Conservation (phyloP, 2,329 filamentous ascomycete genomes). For the Calcarisporium arbuscula region DNA sequence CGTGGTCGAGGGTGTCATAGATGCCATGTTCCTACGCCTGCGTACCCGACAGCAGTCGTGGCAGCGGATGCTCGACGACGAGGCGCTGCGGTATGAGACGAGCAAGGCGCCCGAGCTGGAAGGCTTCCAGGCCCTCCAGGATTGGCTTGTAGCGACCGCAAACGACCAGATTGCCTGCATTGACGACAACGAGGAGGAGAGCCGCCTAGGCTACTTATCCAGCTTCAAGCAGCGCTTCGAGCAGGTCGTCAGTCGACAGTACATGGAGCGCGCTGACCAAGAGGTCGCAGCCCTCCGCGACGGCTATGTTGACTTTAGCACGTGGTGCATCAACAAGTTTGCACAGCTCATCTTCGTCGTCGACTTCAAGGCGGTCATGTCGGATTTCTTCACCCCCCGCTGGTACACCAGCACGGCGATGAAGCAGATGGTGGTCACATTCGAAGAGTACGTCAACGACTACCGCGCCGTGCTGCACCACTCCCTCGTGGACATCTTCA, state of each 20-base stretch:
- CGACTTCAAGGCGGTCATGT: conserved; percentile 78
- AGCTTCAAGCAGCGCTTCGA: conserved; percentile 82
- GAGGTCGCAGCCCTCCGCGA: conserved; percentile 75
- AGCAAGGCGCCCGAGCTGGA: conserved; percentile 50
- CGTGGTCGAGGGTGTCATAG: conserved; percentile 89
- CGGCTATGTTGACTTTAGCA: conserved; percentile 91
- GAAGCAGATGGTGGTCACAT: conserved; percentile 89
- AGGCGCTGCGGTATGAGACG: conserved; percentile 66
- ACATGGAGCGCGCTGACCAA: conserved; percentile 65
- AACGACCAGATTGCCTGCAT: conserved; percentile 99
- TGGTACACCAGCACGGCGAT: conserved; percentile 88
- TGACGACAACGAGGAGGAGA: conserved; percentile 77
- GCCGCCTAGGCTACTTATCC: conserved; percentile 73
- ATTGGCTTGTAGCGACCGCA: conserved; percentile 94
- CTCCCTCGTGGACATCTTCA: conserved; percentile 81
- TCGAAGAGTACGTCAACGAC: conserved; percentile 90
- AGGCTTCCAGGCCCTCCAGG: conserved; percentile 73
- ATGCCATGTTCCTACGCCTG: conserved; percentile 88
- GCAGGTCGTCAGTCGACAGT: conserved; percentile 71
- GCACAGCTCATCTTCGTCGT: conserved; percentile 81
- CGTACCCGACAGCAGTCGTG: conserved; percentile 77
- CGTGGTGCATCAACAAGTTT: conserved; percentile 85
- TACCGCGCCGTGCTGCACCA: conserved; percentile 80
- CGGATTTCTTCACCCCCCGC: conserved; percentile 81
- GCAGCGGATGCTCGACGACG: conserved; percentile 83